Evolutionary conservation across 805 yeast genomes (phyloP).

Genomic region (Teunomyces kruisii): DNA sequence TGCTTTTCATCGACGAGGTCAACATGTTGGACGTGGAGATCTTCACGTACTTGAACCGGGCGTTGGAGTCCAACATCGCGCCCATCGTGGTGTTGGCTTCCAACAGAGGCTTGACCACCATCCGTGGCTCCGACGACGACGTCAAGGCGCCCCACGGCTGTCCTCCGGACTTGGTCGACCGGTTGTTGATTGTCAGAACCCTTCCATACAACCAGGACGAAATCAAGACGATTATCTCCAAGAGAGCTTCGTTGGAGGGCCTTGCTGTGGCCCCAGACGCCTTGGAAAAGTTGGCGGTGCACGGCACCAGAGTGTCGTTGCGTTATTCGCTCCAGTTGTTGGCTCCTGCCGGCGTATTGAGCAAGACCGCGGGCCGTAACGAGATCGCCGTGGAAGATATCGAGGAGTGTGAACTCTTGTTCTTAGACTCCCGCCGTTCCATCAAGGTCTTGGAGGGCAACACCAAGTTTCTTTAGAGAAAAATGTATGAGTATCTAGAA

Average conservation of each 20-base stretch:
- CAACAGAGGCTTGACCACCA: constrained; percentile 88
- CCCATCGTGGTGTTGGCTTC: constrained; percentile 96
- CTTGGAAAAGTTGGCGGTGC: constrained; percentile 65
- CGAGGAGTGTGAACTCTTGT: constrained; percentile 78
- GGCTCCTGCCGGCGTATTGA: constrained; percentile 85
- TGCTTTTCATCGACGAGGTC: constrained; percentile 94
- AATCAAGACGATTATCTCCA: constrained; percentile 75
- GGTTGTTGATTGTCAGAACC: constrained; percentile 89
- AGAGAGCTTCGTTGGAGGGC: constrained; percentile 77
- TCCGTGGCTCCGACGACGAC: constrained; percentile 85
- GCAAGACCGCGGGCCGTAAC: constrained; percentile 68
- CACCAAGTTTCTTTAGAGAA: constrained; percentile 36
- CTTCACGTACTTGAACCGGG: constrained; percentile 91
- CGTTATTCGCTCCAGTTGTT: constrained; percentile 90
- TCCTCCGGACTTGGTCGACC: constrained; percentile 91
- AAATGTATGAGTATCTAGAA: constrained; percentile 13
- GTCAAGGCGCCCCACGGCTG: constrained; percentile 91
- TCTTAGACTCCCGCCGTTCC: constrained; percentile 83
- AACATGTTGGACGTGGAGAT: constrained; percentile 98
- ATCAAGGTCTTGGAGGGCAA: constrained; percentile 62
- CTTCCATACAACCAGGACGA: constrained; percentile 84
- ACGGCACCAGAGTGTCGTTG: constrained; percentile 76
- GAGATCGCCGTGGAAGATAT: constrained; percentile 71
- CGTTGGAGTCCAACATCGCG: constrained; percentile 86
- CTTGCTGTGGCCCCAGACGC: constrained; percentile 68